A percentile compares a stretch with the other conserved stretches of the same genome.
Evolutionary conservation across 2,329 filamentous ascomycete genomes (phyloP).

Genomic region (Cytospora chrysosperma): DNA sequence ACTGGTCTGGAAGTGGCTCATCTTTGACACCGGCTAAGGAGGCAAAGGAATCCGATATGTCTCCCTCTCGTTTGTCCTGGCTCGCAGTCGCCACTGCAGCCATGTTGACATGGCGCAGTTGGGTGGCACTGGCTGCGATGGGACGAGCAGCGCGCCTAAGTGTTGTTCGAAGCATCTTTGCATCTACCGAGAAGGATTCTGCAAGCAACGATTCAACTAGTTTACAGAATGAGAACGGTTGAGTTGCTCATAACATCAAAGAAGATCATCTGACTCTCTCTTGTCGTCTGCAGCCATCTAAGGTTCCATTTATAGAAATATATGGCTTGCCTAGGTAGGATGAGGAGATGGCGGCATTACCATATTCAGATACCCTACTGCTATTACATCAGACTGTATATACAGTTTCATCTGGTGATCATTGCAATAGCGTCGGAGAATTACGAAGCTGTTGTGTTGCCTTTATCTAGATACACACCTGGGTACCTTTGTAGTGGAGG

Average conservation of each 20-base stretch:
- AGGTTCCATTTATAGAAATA: background rate
- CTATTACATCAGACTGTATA: background rate
- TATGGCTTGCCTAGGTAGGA: too few species aligned
- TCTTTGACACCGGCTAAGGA: constrained; percentile 52
- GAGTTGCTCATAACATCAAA: background rate
- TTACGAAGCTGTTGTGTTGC: too few species aligned
- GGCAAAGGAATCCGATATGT: constrained; percentile 62
- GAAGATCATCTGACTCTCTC: too few species aligned
- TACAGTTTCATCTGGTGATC: background rate
- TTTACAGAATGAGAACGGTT: too few species aligned
- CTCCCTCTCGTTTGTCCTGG: constrained; percentile 51
- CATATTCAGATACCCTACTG: background rate
- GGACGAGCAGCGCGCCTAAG: background rate
- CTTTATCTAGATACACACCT: background rate
- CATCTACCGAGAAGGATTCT: background rate
- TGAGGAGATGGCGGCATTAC: background rate
- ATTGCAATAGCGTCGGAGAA: background rate
- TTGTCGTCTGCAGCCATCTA: too few species aligned
- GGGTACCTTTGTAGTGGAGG: too few species aligned
- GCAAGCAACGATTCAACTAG: too few species aligned
- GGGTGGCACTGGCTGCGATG: background rate
- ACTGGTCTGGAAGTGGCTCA: constrained; percentile 53
- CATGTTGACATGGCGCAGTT: constrained; percentile 22
- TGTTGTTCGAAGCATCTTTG: background rate
- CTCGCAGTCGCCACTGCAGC: constrained; percentile 19